These are phyloP conservation scores for Acarospora socialis DNA, from an alignment of 2,329 filamentous ascomycete genomes.

Conservation along the genomic window DNA sequence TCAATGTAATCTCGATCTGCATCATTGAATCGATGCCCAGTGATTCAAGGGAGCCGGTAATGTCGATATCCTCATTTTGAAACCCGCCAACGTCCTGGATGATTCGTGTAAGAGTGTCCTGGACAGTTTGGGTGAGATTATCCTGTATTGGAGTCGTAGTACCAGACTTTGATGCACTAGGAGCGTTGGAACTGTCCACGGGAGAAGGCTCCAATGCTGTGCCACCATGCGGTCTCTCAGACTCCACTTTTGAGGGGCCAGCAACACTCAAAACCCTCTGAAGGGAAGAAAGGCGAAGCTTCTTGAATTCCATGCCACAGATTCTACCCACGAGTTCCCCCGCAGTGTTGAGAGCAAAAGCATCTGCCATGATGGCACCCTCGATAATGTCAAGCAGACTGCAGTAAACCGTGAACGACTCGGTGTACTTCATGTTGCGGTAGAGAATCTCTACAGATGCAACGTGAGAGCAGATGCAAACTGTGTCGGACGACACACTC, in stretches of 20 bases:
- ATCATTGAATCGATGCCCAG: slow-evolving; percentile 19
- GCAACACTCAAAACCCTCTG: slow-evolving; percentile 17
- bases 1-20: slow-evolving; percentile 16
- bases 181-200: no score
- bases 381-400: no score
- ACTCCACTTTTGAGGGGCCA: no score
- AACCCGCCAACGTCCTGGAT: slow-evolving; percentile 14
- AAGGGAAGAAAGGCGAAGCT: slow-evolving; percentile 16
- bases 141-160: slow-evolving; percentile 13
- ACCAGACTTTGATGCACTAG: slow-evolving; percentile 17
- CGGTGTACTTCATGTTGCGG: no score
- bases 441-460: slow-evolving; percentile 16
- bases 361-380: no score
- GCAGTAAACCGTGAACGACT: no score
- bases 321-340: slow-evolving; percentile 16
- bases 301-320: slow-evolving; percentile 21
- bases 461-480: slow-evolving; percentile 19
- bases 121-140: no score
- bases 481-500: slow-evolving; percentile 16
- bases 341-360: no score
- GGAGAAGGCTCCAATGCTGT: no score
- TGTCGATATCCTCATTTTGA: slow-evolving; percentile 13
- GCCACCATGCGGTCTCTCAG: no score
- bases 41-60: slow-evolving; percentile 9
- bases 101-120: no score